phyloP scores from a whole-genome alignment of 257 asterid species.

The Phtheirospermum japonicum region DNA sequence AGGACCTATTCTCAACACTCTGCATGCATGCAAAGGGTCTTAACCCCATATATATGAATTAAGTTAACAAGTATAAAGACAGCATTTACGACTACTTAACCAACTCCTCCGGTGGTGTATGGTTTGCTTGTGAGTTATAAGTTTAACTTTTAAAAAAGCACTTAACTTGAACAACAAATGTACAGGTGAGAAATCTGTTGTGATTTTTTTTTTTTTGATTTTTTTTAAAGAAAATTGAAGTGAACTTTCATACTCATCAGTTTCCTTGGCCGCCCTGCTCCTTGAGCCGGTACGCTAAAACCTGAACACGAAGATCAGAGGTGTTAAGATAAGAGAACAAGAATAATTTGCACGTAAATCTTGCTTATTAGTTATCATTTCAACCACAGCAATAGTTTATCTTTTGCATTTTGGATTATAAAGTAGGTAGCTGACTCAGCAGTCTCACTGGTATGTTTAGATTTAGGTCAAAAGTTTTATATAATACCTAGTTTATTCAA shows the following conservation, averaged over 20 bases:
- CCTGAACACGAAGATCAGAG: conserved; percentile 33
- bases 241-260: conserved; percentile 13
- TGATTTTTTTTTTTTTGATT: no score
- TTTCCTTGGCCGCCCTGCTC: conserved; percentile 24
- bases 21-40: no score
- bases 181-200: background rate
- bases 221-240: conserved; percentile 9
- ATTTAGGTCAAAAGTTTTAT: background rate
- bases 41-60: no score
- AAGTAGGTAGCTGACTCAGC: background rate
- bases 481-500: background rate
- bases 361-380: background rate
- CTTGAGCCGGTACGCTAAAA: conserved; percentile 60
- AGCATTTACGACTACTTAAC: no score
- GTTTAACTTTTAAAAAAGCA: background rate
- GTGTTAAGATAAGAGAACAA: background rate
- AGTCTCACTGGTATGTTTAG: background rate
- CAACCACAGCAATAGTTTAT: background rate
- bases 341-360: background rate
- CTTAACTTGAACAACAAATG: background rate
- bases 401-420: background rate
- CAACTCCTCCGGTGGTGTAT: no score
- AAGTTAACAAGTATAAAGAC: no score
- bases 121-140: no score
- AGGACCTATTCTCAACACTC: no score